Conservation (phyloP, 805 yeast species). For the Ogataea zsoltii region DNA sequence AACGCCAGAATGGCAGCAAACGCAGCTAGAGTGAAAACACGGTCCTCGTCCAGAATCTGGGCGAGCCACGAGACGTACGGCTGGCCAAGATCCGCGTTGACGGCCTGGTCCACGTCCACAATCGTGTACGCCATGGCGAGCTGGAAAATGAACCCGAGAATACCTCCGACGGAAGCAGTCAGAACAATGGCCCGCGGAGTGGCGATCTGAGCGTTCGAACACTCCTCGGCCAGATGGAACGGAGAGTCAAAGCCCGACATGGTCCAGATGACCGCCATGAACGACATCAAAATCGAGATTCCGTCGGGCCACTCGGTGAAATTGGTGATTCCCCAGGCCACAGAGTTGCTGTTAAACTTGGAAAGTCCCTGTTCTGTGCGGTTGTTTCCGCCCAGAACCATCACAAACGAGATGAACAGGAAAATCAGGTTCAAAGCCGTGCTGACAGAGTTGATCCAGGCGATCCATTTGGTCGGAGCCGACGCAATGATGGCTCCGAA, state of each 20-base stretch:
- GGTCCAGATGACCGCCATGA: conserved; percentile 62
- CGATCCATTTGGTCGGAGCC: conserved; percentile 54
- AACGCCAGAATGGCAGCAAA: conserved; percentile 44
- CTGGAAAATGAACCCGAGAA: conserved; percentile 56
- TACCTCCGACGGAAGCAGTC: conserved; percentile 55
- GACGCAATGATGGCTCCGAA: conserved; percentile 50
- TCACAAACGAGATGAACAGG: conserved; percentile 50
- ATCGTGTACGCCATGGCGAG: conserved; percentile 61
- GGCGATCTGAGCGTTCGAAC: conserved; percentile 59
- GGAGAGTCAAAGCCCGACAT: conserved; percentile 77
- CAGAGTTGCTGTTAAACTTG: conserved; percentile 47
- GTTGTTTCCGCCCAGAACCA: conserved; percentile 50
- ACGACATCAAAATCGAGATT: conserved; percentile 53
- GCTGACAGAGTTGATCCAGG: conserved; percentile 53
- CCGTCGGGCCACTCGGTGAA: conserved; percentile 64
- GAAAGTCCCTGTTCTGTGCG: conserved; percentile 39
- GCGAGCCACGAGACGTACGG: conserved; percentile 57
- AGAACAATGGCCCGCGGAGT: conserved; percentile 67
- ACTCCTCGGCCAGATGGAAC: conserved; percentile 70
- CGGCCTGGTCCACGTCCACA: conserved; percentile 47
- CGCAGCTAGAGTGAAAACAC: conserved; percentile 43
- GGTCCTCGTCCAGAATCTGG: conserved; percentile 44
- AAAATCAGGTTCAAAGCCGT: conserved; percentile 49
- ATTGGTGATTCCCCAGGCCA: conserved; percentile 56
- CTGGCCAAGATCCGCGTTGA: conserved; percentile 54